Conservation (phyloP, 78 protist species). For the Dictyostelium capitatum region DNA sequence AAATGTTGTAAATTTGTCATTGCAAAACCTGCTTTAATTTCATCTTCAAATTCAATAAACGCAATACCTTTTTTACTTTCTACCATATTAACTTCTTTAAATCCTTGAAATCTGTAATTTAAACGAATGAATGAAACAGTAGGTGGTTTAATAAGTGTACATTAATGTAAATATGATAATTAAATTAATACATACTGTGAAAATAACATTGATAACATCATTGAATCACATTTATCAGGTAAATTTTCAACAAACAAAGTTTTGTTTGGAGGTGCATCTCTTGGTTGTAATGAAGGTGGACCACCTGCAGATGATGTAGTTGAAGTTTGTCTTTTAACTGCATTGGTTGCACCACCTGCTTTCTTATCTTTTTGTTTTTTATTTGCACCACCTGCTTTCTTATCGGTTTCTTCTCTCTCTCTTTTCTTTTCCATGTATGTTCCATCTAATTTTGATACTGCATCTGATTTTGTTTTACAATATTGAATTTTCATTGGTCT, state of each 20-base stretch:
- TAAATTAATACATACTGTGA: slow-evolving; percentile 81
- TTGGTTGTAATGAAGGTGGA: slow-evolving; percentile 51
- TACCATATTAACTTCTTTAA: slow-evolving; percentile 89
- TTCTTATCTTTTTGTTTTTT: slow-evolving; percentile 26
- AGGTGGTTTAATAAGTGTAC: background rate
- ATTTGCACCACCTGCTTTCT: slow-evolving; percentile 28
- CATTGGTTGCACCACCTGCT: background rate
- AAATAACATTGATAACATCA: slow-evolving; percentile 89
- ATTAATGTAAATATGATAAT: background rate
- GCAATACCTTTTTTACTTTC: slow-evolving; percentile 92
- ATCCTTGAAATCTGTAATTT: slow-evolving; percentile 88
- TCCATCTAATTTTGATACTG: slow-evolving; percentile 93
- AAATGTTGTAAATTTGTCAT: slow-evolving; percentile 81
- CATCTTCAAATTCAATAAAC: slow-evolving; percentile 93
- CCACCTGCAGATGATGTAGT: background rate
- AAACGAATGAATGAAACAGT: background rate
- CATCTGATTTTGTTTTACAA: slow-evolving; percentile 89
- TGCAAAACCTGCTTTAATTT: slow-evolving; percentile 80
- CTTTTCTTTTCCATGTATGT: slow-evolving; percentile 70
- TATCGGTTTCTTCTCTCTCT: slow-evolving; percentile 37
- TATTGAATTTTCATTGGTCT: slow-evolving; percentile 90
- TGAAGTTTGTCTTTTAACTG: background rate
- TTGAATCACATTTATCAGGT: slow-evolving; percentile 86
- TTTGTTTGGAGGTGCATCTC: slow-evolving; percentile 83
- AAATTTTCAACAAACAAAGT: slow-evolving; percentile 90